These are phyloP conservation scores for Cicer arietinum DNA, from an alignment of 306 rosid genomes.

Conservation along the genomic window DNA sequence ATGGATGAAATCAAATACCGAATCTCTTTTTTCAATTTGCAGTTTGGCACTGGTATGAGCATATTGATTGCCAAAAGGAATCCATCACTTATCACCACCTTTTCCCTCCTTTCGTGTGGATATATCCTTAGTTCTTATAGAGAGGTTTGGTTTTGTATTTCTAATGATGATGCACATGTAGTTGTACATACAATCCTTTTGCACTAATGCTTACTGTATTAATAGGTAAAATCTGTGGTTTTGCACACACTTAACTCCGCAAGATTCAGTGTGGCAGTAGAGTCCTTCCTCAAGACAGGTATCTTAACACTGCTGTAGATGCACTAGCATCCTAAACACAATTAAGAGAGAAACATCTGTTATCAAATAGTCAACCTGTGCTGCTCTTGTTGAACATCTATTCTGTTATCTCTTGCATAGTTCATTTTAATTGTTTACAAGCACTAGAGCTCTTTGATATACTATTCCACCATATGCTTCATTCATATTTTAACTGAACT, in stretches of 20 bases:
- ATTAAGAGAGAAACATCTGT: slow-evolving; percentile 8
- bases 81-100: slow-evolving; percentile 84
- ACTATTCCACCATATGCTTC: slow-evolving; percentile 26
- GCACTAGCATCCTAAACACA: slow-evolving; percentile 24
- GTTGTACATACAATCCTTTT: slow-evolving; percentile 31
- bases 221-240: slow-evolving; percentile 91
- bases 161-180: slow-evolving; percentile 27
- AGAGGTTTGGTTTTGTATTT: slow-evolving; percentile 72
- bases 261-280: slow-evolving; percentile 90
- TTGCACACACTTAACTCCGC: slow-evolving; percentile 91
- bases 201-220: slow-evolving; percentile 42
- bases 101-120: slow-evolving; percentile 94
- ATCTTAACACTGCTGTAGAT: slow-evolving; percentile 36
- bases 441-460: slow-evolving; percentile 16
- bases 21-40: slow-evolving; percentile 52
- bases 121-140: slow-evolving; percentile 84
- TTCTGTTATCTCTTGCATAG: slow-evolving; percentile 9
- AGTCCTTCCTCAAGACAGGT: slow-evolving; percentile 92
- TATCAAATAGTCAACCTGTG: slow-evolving; percentile 27
- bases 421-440: slow-evolving; percentile 28
- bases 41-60: slow-evolving; percentile 98
- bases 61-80: slow-evolving; percentile 77
- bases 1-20: slow-evolving; percentile 24
- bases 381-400: slow-evolving; percentile 17
- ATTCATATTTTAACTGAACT: slow-evolving; percentile 34